These are phyloP conservation scores for Fagopyrum homotropicum DNA, from an alignment of 148 eudicot species.

Conservation along the genomic window DNA sequence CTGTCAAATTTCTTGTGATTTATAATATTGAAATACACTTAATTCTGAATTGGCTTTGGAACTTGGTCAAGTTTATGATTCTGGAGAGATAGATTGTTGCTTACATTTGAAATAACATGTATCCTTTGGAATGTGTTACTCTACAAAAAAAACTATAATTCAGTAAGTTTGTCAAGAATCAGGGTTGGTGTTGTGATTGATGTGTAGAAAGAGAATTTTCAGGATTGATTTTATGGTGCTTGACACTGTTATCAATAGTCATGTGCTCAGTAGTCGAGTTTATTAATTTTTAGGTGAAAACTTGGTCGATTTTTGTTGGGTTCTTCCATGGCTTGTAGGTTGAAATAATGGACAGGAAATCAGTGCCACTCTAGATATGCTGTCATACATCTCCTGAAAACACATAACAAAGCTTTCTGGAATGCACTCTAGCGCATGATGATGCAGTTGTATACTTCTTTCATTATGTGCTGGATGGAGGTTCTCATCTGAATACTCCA, in stretches of 20 bases:
- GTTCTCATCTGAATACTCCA: background rate
- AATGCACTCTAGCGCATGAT: background rate
- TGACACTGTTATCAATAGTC: background rate
- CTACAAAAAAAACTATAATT: background rate
- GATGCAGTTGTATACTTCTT: background rate
- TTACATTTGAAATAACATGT: background rate
- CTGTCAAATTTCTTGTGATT: background rate
- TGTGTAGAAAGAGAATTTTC: background rate
- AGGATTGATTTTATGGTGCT: background rate
- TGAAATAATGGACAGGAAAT: background rate
- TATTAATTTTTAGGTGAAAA: background rate
- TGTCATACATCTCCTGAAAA: background rate
- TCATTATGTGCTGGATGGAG: background rate
- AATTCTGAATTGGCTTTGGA: background rate
- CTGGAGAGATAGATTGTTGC: background rate
- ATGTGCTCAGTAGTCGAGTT: background rate
- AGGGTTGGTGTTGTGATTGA: background rate
- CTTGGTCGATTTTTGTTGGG: background rate
- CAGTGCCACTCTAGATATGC: background rate
- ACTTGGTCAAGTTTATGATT: background rate
- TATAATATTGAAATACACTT: background rate
- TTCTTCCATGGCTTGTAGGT: background rate
- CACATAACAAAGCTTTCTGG: background rate
- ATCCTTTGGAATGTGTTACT: background rate
- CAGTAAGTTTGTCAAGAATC: no score